Conservation (phyloP, 805 yeast species). For the Yarrowia sp. region DNA sequence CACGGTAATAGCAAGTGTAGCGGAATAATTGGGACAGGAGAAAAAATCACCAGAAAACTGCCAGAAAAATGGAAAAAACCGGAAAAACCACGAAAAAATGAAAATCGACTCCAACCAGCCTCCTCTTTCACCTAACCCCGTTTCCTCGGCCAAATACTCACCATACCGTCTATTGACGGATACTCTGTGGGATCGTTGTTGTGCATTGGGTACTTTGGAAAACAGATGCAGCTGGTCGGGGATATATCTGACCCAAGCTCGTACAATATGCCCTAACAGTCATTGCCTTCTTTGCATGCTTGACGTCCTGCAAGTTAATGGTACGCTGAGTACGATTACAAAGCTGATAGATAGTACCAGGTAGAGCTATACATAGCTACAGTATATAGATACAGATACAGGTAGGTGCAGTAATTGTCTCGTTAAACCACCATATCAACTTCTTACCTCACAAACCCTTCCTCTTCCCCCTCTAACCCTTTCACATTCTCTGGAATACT, state of each 20-base stretch:
- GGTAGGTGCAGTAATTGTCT: too few species aligned
- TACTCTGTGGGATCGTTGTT: not conserved
- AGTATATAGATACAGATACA: too few species aligned
- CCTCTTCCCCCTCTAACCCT: not conserved
- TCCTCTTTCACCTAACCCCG: not conserved
- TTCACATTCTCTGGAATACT: not conserved
- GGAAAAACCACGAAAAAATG: not conserved
- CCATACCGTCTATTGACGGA: constrained; percentile 1
- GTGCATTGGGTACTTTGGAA: not conserved
- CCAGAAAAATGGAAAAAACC: not conserved
- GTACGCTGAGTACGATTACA: not conserved
- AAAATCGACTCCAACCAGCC: not conserved
- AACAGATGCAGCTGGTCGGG: not conserved
- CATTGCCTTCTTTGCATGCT: not conserved
- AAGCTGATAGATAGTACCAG: too few species aligned
- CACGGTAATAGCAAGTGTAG: not conserved
- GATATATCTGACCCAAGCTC: not conserved
- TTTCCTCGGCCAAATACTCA: not conserved
- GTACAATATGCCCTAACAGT: constrained; percentile 5
- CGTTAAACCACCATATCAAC: too few species aligned
- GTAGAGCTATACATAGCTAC: too few species aligned
- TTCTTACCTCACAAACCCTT: not conserved
- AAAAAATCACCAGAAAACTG: not conserved
- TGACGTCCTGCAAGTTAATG: not conserved
- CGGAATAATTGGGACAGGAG: not conserved